A percentile compares a stretch with the other conserved stretches of the same genome.
Evolutionary conservation across 2,329 filamentous ascomycete species (phyloP).

Genomic region (Apiospora arundinis): DNA sequence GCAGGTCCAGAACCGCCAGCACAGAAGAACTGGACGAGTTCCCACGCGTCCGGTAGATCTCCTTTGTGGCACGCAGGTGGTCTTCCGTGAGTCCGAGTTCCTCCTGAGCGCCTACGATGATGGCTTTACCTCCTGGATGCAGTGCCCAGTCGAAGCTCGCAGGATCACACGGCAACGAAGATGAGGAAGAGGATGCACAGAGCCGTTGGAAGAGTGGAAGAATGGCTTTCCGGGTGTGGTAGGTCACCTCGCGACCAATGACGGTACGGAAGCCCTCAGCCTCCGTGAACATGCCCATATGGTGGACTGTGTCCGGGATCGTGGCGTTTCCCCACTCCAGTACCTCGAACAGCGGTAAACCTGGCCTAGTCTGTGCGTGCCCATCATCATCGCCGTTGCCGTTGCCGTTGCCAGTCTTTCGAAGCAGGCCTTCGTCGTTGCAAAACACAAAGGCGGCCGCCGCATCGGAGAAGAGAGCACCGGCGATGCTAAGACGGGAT

Average conservation of each 20-base stretch:
- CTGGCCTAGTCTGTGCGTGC: not conserved
- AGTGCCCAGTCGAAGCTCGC: constrained; percentile 28
- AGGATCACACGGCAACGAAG: not conserved
- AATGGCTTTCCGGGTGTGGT: constrained; percentile 27
- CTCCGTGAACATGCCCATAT: constrained; percentile 26
- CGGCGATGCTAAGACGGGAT: constrained; percentile 32
- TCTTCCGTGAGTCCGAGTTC: constrained; percentile 26
- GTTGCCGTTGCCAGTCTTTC: no score
- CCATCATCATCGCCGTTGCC: constrained; percentile 17
- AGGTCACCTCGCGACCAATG: constrained; percentile 24
- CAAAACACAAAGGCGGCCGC: constrained; percentile 34
- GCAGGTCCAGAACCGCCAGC: constrained; percentile 27
- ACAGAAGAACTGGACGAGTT: constrained; percentile 30
- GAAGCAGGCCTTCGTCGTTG: constrained; percentile 28
- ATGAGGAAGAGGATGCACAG: not conserved
- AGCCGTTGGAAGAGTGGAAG: constrained; percentile 27
- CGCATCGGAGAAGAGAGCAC: constrained; percentile 34
- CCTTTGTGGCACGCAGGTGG: constrained; percentile 27
- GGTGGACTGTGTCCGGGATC: constrained; percentile 24
- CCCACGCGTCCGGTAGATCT: constrained; percentile 27
- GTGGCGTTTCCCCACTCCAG: constrained; percentile 29
- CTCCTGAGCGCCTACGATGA: constrained; percentile 28
- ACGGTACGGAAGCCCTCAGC: constrained; percentile 26
- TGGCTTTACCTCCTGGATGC: constrained; percentile 29
- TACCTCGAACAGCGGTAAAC: constrained; percentile 26